phyloP scores from a whole-genome alignment of 2,329 filamentous ascomycete species.

The Neonectria faginata region DNA sequence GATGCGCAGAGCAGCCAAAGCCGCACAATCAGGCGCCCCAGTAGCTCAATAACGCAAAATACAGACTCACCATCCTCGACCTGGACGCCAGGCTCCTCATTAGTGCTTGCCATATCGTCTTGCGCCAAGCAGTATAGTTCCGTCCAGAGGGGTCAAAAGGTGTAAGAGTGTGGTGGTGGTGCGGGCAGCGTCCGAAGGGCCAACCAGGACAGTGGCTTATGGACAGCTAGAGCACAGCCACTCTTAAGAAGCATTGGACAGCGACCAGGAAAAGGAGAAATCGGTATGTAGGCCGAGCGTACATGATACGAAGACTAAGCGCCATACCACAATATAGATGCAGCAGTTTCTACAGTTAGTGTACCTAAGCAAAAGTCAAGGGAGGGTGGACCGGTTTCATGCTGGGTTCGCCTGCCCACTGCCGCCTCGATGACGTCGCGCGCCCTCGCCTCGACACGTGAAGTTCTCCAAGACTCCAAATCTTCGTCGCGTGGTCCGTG shows the following conservation, averaged over 20 bases:
- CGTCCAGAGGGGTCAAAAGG: slow-evolving; percentile 28
- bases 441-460: slow-evolving; percentile 39
- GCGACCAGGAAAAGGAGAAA: slow-evolving; percentile 18
- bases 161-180: slow-evolving; percentile 20
- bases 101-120: slow-evolving; percentile 35
- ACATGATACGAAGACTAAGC: slow-evolving; percentile 34
- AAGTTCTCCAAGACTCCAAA: slow-evolving; percentile 19
- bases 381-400: slow-evolving; percentile 40
- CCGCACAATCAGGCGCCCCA: neutral
- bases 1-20: slow-evolving; percentile 8
- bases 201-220: slow-evolving; percentile 9
- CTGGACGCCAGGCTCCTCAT: slow-evolving; percentile 21
- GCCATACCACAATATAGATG: slow-evolving; percentile 27
- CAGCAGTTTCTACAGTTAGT: slow-evolving; percentile 15
- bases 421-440: slow-evolving; percentile 31
- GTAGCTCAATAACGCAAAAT: neutral
- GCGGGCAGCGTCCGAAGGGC: slow-evolving; percentile 20
- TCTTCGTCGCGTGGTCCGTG: slow-evolving; percentile 21
- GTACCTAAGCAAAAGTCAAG: slow-evolving; percentile 10
- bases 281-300: slow-evolving; percentile 26
- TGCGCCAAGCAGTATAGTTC: slow-evolving; percentile 12
- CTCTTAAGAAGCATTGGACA: slow-evolving; percentile 23
- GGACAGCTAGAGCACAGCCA: slow-evolving; percentile 28
- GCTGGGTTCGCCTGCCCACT: slow-evolving; percentile 18
- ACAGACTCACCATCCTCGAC: slow-evolving; percentile 36